Percentiles rank a stretch among this genome's conserved stretches.
phyloP scores from a whole-genome alignment of 768 basidiomycete species.

The Paxillus ammoniavirescens region DNA sequence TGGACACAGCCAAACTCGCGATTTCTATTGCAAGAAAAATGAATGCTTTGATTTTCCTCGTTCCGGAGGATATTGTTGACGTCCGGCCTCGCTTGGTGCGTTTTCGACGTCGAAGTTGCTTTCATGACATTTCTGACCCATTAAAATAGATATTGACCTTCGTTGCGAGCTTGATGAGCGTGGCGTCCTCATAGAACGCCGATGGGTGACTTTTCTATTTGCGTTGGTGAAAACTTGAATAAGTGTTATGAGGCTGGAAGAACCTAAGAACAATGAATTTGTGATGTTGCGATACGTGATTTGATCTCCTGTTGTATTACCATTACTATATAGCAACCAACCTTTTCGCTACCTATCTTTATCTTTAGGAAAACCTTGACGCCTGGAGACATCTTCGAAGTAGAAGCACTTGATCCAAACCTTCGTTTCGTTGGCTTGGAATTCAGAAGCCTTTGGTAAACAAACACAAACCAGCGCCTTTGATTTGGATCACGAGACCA shows the following conservation, averaged over 20 bases:
- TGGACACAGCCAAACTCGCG: constrained; percentile 86
- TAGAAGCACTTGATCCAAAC: no score
- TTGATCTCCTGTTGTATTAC: background rate
- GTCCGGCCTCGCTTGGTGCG: constrained; percentile 85
- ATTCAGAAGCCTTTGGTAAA: background rate
- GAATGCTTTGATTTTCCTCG: constrained; percentile 93
- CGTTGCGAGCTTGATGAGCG: constrained; percentile 88
- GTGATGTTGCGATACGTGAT: background rate
- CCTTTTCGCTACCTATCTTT: background rate
- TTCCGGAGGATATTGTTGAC: constrained; percentile 96
- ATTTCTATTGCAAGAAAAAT: constrained; percentile 99
- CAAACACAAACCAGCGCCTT: background rate
- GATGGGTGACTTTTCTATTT: no score
- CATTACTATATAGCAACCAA: background rate
- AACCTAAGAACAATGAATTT: background rate
- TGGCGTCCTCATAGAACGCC: constrained; percentile 40
- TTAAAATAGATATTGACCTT: constrained; percentile 82
- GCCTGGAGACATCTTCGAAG: background rate
- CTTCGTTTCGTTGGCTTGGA: no score
- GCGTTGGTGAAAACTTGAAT: no score
- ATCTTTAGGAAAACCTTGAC: background rate
- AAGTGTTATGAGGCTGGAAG: background rate
- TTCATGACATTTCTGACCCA: background rate
- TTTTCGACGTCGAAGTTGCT: constrained; percentile 10
- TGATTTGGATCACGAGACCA: background rate